Conservation (phyloP, 768 basidiomycete species). For the Lentinula sp. region DNA sequence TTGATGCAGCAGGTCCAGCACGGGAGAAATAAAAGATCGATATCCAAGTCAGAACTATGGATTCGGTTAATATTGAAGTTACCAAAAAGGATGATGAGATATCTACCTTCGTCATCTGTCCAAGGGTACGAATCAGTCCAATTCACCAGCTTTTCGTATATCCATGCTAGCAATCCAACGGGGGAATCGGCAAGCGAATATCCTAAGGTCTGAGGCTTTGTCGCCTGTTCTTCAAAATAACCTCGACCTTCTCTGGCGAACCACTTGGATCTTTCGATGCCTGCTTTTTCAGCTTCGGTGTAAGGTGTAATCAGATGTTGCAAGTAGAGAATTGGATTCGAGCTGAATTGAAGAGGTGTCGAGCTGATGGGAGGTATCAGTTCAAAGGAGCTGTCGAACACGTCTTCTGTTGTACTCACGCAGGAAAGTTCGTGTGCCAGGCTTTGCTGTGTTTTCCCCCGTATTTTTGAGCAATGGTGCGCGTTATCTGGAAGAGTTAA, state of each 20-base stretch:
- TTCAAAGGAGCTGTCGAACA: not conserved
- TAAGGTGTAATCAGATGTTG: slow-evolving; percentile 8
- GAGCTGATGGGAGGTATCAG: not conserved
- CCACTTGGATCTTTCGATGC: slow-evolving; percentile 13
- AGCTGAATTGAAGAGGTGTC: not conserved
- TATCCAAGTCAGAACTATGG: slow-evolving; percentile 51
- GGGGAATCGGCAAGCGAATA: slow-evolving; percentile 35
- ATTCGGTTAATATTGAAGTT: not conserved
- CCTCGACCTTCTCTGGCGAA: slow-evolving; percentile 15
- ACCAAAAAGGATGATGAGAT: not conserved
- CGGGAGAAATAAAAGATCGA: slow-evolving; percentile 56
- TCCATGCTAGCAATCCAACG: slow-evolving; percentile 31
- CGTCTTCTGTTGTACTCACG: slow-evolving; percentile 12
- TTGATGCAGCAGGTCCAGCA: slow-evolving; percentile 49
- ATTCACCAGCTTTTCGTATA: slow-evolving; percentile 25
- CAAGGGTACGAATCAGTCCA: slow-evolving; percentile 36
- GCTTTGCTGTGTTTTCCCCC: slow-evolving; percentile 24
- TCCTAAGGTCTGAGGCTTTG: slow-evolving; percentile 30
- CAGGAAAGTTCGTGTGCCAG: slow-evolving; percentile 25
- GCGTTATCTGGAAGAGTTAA: slow-evolving; percentile 7
- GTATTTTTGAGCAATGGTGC: slow-evolving; percentile 15
- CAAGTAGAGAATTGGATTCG: slow-evolving; percentile 7
- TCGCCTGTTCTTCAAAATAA: slow-evolving; percentile 21
- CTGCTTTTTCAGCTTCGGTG: slow-evolving; percentile 24
- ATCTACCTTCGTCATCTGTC: slow-evolving; percentile 28